Evolutionary conservation across 768 basidiomycete species (phyloP).

Genomic region (Peribolospora kevripleyi): DNA sequence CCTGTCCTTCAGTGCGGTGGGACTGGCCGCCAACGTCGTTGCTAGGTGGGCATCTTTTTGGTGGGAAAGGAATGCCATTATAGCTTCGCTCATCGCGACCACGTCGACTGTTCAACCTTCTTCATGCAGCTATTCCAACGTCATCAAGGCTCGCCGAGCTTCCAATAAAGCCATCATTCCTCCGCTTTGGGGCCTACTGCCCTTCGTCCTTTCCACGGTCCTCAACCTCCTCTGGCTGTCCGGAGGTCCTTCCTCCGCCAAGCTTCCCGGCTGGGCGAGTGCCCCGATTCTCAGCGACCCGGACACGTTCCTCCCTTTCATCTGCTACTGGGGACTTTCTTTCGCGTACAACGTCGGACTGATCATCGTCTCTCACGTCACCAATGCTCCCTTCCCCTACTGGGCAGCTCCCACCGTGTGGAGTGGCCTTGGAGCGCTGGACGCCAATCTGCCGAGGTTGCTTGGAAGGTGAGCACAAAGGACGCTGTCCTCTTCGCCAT

Average conservation of each 20-base stretch:
- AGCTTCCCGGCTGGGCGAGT: too few relatives aligned
- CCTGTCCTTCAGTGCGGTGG: conserved; percentile 53
- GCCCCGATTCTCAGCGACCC: conserved; percentile 33
- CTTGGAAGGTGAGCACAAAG: too few relatives aligned
- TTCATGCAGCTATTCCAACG: conserved; percentile 44
- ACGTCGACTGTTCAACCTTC: neutral
- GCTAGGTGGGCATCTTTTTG: conserved; percentile 27
- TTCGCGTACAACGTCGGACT: conserved; percentile 47
- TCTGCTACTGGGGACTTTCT: conserved; percentile 59
- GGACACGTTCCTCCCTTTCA: conserved; percentile 57
- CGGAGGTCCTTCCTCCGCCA: conserved; percentile 32
- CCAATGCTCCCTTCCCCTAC: conserved; percentile 53
- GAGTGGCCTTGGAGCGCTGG: conserved; percentile 48
- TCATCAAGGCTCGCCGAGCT: conserved; percentile 32
- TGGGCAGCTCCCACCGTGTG: conserved; percentile 75
- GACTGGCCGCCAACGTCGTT: conserved; percentile 54
- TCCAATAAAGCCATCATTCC: conserved; percentile 15
- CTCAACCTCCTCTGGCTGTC: conserved; percentile 66
- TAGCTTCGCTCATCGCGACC: neutral
- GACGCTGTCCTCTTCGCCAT: too few relatives aligned
- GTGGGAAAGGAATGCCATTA: neutral
- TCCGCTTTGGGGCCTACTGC: conserved; percentile 52
- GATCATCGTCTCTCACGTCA: conserved; percentile 83
- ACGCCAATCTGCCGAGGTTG: conserved; percentile 52
- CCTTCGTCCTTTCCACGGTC: conserved; percentile 45